These are phyloP conservation scores for Handroanthus guayacan DNA, from an alignment of 257 asterid species.

Conservation along the genomic window DNA sequence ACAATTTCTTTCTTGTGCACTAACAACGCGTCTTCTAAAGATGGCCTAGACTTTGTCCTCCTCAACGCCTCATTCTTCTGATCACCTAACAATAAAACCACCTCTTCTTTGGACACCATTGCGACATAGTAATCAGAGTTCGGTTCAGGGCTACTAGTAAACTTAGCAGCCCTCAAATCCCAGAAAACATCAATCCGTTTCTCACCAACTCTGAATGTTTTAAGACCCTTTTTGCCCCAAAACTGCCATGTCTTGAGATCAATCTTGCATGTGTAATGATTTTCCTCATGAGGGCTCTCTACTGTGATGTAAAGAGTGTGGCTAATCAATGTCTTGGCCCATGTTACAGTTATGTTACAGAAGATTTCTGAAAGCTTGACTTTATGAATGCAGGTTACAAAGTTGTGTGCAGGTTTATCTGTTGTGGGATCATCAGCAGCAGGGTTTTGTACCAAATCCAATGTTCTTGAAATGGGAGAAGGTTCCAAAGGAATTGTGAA, in stretches of 20 bases:
- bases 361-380: constrained; percentile 48
- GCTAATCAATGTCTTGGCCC: constrained; percentile 72
- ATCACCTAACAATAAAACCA: constrained; percentile 72
- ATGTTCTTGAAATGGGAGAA: constrained; percentile 27
- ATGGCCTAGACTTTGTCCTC: constrained; percentile 59
- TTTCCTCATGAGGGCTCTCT: constrained; percentile 50
- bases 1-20: constrained; percentile 79
- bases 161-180: constrained; percentile 77
- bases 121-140: constrained; percentile 76
- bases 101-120: constrained; percentile 59
- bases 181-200: constrained; percentile 72
- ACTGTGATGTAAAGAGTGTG: constrained; percentile 70
- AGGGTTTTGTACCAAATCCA: constrained; percentile 21
- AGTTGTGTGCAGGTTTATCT: constrained; percentile 50
- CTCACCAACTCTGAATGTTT: constrained; percentile 64
- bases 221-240: constrained; percentile 87
- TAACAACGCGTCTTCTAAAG: constrained; percentile 52
- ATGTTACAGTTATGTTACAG: constrained; percentile 57
- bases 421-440: constrained; percentile 36
- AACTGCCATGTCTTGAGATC: constrained; percentile 94
- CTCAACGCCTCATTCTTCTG: constrained; percentile 68
- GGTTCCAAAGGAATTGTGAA: constrained; percentile 42
- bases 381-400: constrained; percentile 69
- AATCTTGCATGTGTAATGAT: constrained; percentile 77
- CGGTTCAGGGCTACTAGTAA: constrained; percentile 69